phyloP scores from a whole-genome alignment of 2,329 filamentous ascomycete genomes.

The Cryphonectria carpinicola region DNA sequence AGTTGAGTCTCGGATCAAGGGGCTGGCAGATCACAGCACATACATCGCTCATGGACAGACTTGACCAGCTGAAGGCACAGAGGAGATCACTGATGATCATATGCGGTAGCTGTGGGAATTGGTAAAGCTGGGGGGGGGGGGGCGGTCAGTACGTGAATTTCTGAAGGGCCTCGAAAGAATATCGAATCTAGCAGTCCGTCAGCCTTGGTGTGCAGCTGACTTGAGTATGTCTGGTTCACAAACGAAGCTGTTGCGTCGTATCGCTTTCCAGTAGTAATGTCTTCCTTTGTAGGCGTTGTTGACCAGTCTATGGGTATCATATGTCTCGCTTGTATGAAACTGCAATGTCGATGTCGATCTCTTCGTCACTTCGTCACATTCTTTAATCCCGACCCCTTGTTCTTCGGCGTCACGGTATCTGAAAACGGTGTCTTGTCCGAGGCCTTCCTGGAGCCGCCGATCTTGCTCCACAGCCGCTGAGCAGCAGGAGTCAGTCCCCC shows the following conservation, averaged over 20 bases:
- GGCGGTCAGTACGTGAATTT: background rate
- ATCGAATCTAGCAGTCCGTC: background rate
- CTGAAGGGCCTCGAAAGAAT: background rate
- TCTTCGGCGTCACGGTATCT: slow-evolving; percentile 46
- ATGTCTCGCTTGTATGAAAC: slow-evolving; percentile 1
- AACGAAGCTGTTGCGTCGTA: background rate
- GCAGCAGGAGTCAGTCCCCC: slow-evolving; percentile 74
- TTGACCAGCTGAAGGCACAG: background rate
- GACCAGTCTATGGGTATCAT: slow-evolving; percentile 27
- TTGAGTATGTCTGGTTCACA: background rate
- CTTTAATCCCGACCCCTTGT: slow-evolving; percentile 41
- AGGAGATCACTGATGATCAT: background rate
- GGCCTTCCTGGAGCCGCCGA: slow-evolving; percentile 48
- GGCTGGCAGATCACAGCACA: background rate
- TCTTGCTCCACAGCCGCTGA: slow-evolving; percentile 67
- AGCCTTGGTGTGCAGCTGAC: background rate
- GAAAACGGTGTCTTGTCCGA: slow-evolving; percentile 45
- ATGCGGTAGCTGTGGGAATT: background rate
- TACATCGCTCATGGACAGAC: background rate
- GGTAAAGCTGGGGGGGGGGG: too few species aligned
- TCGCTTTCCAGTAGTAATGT: background rate
- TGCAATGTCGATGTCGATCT: background rate
- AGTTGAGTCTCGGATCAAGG: background rate
- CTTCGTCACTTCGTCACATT: slow-evolving; percentile 38
- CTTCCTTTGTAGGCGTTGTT: background rate